These are phyloP conservation scores for Globisporangium parvum DNA, from an alignment of 352 stramenopile genomes.

Conservation along the genomic window DNA sequence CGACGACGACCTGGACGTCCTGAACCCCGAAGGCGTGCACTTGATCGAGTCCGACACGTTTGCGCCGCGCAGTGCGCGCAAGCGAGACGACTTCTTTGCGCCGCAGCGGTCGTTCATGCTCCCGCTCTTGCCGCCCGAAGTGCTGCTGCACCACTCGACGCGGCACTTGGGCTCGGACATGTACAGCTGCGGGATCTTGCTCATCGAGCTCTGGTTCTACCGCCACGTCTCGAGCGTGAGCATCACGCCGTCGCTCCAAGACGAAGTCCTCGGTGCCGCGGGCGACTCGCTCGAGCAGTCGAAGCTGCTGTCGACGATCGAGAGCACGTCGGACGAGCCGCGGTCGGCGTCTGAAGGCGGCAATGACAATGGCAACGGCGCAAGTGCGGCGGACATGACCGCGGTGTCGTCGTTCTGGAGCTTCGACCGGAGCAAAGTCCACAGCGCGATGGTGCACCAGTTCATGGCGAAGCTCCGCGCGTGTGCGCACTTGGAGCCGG, in stretches of 20 bases:
- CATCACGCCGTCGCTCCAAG: constrained; percentile 10
- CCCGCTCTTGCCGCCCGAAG: constrained; percentile 40
- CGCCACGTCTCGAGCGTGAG: constrained; percentile 34
- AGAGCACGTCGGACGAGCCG: constrained; percentile 5
- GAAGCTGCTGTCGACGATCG: constrained; percentile 7
- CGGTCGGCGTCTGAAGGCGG: not conserved
- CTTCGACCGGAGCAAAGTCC: constrained; percentile 10
- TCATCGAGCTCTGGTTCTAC: constrained; percentile 55
- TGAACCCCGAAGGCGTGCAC: constrained; percentile 25
- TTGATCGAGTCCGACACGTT: constrained; percentile 24
- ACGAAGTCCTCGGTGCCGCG: constrained; percentile 8
- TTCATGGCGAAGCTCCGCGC: constrained; percentile 50
- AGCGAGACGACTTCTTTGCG: constrained; percentile 2
- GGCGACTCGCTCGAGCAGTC: constrained; percentile 2
- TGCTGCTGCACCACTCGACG: constrained; percentile 30
- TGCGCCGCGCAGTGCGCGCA: not conserved
- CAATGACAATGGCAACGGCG: not conserved
- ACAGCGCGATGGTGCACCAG: constrained; percentile 32
- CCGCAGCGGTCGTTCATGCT: constrained; percentile 18
- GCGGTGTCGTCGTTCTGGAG: constrained; percentile 4
- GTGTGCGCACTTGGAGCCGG: constrained; percentile 24
- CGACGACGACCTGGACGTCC: constrained; percentile 20
- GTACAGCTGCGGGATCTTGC: constrained; percentile 50
- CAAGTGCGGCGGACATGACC: not conserved
- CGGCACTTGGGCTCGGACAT: constrained; percentile 39